Evolutionary conservation across 805 yeast species (phyloP).

Genomic region (Pichia cephalocereana): DNA sequence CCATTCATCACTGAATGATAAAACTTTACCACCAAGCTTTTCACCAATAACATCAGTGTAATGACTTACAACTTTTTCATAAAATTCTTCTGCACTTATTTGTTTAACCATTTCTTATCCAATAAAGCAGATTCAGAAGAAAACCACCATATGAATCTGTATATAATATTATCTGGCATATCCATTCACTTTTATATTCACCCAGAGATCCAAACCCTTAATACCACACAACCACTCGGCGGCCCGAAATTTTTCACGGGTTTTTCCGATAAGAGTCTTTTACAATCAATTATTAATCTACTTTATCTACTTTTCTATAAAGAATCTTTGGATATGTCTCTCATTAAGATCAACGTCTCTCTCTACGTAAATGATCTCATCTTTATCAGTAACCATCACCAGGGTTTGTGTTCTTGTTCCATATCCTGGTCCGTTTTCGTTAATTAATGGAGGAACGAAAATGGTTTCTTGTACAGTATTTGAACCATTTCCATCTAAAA

Average conservation of each 20-base stretch:
- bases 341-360: neutral
- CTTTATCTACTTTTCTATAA: neutral
- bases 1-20: conserved; percentile 80
- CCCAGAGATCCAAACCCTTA: neutral
- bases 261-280: too few species aligned
- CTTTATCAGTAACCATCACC: conserved; percentile 2
- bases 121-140: neutral
- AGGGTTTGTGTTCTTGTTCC: conserved; percentile 12
- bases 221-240: conserved; percentile 1
- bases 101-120: conserved; percentile 5
- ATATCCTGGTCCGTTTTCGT: conserved; percentile 3
- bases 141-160: too few species aligned
- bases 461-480: neutral
- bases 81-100: conserved; percentile 32
- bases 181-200: neutral
- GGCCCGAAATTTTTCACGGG: neutral
- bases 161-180: too few species aligned
- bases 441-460: conserved; percentile 5
- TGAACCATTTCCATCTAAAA: neutral
- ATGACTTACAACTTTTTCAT: conserved; percentile 37
- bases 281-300: too few species aligned
- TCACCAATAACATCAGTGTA: conserved; percentile 77
- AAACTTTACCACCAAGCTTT: conserved; percentile 69
- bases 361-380: neutral
- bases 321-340: neutral